Base-by-base conservation (phyloP, 371 early-diverging fungal species). In the Mortierella sp. region DNA sequence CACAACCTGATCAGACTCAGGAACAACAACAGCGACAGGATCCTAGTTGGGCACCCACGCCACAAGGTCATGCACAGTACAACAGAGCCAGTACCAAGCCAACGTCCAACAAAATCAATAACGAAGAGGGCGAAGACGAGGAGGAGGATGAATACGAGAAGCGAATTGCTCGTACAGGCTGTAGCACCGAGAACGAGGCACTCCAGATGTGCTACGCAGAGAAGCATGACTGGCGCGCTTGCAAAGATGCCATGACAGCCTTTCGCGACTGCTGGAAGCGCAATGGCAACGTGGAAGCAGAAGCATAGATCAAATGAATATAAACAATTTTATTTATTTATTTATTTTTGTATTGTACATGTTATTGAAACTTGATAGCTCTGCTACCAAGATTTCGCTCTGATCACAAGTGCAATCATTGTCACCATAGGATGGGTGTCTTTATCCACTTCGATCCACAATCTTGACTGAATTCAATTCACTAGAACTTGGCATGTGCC, bases 161-260 rank as follows among this genome's bases (percentile, higher is more conserved):
- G 6, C 86, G 90, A 37, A 91, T 91, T 56, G 85, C 84, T 32
- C 80, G 83, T 62, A 91, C 93, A 13, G 96, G 96, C 0, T 95
- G 96, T 64, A 85, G 78, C 61, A 76, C 86, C 54, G 90, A 94
- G 73, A 93, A 95, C 71, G 92, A 93, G 68, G 86, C 84, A n/a
- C 83, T 95, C 35, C 93, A 92, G 66, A 66, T 90, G 61, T 95
- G 96, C 80, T 91, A 89, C 77, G 87, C 84, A 40, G 92, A 93
- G 54, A 92, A 87, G 32, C 89, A 90, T 62, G 96, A 95, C 72
- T 95, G 94, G 94, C 84, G 96, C 26, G 61, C 85, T 53, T 95
- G 96, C 75, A 75, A 86, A 69, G 85, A 84, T 22, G 93, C 92
- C 71, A 92, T 95, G 93, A 65, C 82, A 23, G 86, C 84, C 35